phyloP scores from a whole-genome alignment of 257 asterid genomes.

The Solanum pimpinellifolium region DNA sequence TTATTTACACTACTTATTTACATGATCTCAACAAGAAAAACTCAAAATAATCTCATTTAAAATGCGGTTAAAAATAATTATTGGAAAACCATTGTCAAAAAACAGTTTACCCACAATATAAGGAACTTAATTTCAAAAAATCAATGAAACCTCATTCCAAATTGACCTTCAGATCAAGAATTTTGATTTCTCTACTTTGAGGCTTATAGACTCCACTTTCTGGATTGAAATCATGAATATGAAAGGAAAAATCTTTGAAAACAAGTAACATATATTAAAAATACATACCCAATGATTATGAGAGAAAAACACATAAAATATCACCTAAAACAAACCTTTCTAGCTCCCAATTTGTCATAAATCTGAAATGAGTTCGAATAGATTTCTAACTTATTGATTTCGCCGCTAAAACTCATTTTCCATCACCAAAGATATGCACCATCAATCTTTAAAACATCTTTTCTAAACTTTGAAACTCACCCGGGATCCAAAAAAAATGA shows the following conservation, averaged over 20 bases:
- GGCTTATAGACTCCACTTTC: background rate
- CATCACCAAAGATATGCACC: background rate
- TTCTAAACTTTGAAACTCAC: background rate
- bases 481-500: background rate
- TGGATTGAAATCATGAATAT: background rate
- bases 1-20: no score
- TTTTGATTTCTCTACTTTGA: background rate
- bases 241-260: background rate
- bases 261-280: no score
- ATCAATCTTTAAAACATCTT: background rate
- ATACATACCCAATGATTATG: background rate
- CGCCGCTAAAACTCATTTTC: background rate
- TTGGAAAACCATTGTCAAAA: background rate
- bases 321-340: background rate
- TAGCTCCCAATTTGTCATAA: background rate
- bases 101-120: background rate
- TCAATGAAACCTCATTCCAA: background rate
- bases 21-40: no score
- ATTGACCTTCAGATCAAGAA: background rate
- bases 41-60: background rate
- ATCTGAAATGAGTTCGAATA: background rate
- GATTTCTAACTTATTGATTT: background rate
- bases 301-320: background rate
- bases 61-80: no score
- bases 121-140: background rate